Base-by-base conservation (phyloP, 2,329 filamentous ascomycete species). In the Aspergillus fructus region DNA sequence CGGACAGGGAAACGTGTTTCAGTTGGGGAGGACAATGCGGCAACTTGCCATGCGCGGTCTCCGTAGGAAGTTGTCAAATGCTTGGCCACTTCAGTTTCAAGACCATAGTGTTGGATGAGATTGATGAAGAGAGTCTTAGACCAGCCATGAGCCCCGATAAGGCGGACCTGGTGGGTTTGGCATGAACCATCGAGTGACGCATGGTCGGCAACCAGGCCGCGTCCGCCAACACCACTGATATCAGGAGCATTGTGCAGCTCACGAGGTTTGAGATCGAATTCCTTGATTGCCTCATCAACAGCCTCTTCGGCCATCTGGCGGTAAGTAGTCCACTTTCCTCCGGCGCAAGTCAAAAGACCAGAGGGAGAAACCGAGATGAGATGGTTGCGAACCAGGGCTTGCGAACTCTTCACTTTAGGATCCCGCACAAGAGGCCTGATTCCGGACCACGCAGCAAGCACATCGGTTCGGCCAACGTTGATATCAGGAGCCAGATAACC, bases 61-160 rank as follows among this genome's bases (percentile, higher is more conserved):
- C 93, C 93, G 71, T 97, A 97, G 56, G 90, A 90, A 69, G 89
- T 85, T 13, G 89, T 89, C 34, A 97, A 82, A 75, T 97, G 92
- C 77, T 91, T 90, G 45, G 93, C 93, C 19, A 97, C 90, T 66
- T 96, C 91, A 17, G 91, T 96, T 76, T 96, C 93, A 56, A 97
- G 78, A 62, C 91, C 91, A 71, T 91, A 96, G 77, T 96, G 90
- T 75, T 97, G 92, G 70, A 96, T 94, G 37, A 97, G 80, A 75
- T 93, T 93, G 81, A 97, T 96, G 79, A 96, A 96, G 23, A 97
- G 85, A 2, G 92, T 91, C 76, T 92, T 92, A 74, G 88, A 92
- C 79, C 88, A 96, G 54, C 91, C 91, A 72, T 96, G 91, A 11
- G 91, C 90, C 65, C 91, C 91, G 58, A 94, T 81, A 34, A 96